Evolutionary conservation across 768 basidiomycete species (phyloP).

Genomic region (Strobilomyces confusus): DNA sequence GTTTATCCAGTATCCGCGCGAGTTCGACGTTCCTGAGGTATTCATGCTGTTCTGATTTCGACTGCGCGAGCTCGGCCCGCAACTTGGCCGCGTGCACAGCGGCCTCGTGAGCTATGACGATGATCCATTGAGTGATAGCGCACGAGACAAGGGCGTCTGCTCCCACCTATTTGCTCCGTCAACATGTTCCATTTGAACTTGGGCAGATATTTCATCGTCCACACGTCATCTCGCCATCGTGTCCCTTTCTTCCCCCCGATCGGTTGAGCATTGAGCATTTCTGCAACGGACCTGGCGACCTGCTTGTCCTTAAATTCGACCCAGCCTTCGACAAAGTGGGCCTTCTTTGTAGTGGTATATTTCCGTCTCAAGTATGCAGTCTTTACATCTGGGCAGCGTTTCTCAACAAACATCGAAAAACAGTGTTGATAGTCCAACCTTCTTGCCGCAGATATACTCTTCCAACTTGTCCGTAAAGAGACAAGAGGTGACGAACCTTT

Average conservation of each 20-base stretch:
- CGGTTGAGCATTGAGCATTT: slow-evolving; percentile 92
- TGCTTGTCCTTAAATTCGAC: slow-evolving; percentile 96
- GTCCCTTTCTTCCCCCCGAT: slow-evolving; percentile 92
- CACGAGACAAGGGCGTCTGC: neutral
- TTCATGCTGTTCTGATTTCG: slow-evolving; percentile 82
- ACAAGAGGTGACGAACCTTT: slow-evolving; percentile 93
- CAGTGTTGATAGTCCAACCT: slow-evolving; percentile 44
- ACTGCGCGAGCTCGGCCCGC: slow-evolving; percentile 88
- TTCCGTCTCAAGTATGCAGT: slow-evolving; percentile 81
- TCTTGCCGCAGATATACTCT: slow-evolving; percentile 92
- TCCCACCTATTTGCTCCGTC: slow-evolving; percentile 95
- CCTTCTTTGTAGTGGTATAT: slow-evolving; percentile 77
- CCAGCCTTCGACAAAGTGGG: slow-evolving; percentile 96
- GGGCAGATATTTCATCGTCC: slow-evolving; percentile 99
- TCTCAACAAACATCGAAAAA: neutral
- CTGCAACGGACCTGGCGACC: slow-evolving; percentile 84
- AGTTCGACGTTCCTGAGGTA: slow-evolving; percentile 94
- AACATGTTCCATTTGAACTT: slow-evolving; percentile 99
- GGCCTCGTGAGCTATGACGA: slow-evolving; percentile 77
- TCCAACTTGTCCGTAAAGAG: slow-evolving; percentile 83
- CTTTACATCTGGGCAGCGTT: slow-evolving; percentile 60
- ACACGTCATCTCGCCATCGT: slow-evolving; percentile 94
- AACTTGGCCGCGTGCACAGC: slow-evolving; percentile 84
- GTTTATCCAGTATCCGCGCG: slow-evolving; percentile 79
- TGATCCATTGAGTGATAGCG: slow-evolving; percentile 6